Base-by-base conservation (phyloP, 441 rosid genomes). In the Erodium moschatum region DNA sequence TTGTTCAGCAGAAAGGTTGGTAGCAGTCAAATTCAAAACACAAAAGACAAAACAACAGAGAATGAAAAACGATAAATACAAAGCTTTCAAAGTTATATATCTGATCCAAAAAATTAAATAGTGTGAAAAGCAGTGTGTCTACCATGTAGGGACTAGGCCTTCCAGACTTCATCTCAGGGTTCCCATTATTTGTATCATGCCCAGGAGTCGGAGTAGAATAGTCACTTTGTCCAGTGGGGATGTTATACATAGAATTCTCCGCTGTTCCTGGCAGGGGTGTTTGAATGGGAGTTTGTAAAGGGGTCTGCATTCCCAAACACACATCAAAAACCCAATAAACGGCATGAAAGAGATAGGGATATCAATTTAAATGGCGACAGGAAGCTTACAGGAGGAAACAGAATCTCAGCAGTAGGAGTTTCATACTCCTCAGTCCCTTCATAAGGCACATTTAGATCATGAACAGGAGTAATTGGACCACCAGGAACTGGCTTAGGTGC, bases 321-420 rank as follows among this genome's bases (percentile, higher is more conserved):
- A 68, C 38, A 29, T 63, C 42, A 29, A 40, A 6, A 29, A 29
- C 7, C 11, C 12, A 9, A 40, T 6, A 40, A 29, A 21, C 8
- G 3, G 52, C 5, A 13, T 11, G 31, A n/a, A 29, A 0, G 31
- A 29, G 31, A 29, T 29, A 29, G 31, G 27, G 13, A 20, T 9
- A 8, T 9, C 21, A 3, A 60, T 10, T 21, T 29, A 29, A 29
- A 31, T 97, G 91, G 96, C 89, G 77, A 60, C 40, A 8, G 12
- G 12, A 66, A 21, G 38, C 81, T 80, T 20, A 94, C 99, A 5
- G 97, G 97, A 76, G 99, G 92, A 66, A 91, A 91, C 67, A 91
- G 91, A 69, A 91, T 85, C 64, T 91, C 99, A 72, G 95, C 92
- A 0, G 99, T 94, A 13, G 99, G 99, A 64, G 97, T 94, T 79